Evolutionary conservation across 768 basidiomycete genomes (phyloP).

Genomic region (Crepidotus variabilis): DNA sequence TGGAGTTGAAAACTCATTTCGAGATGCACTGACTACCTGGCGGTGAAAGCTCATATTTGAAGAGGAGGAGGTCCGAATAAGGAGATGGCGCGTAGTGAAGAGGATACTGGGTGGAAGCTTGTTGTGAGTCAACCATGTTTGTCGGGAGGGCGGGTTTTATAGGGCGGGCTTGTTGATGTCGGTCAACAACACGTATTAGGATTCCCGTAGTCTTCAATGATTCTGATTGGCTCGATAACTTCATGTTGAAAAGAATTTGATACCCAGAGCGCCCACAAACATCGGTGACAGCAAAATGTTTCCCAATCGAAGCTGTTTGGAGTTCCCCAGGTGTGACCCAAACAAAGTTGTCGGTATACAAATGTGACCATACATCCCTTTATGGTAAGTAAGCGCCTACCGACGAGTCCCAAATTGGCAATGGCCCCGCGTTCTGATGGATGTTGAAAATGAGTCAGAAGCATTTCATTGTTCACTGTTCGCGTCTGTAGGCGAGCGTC

Average conservation of each 20-base stretch:
- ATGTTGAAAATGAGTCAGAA: not conserved
- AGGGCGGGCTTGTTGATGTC: conserved; percentile 7
- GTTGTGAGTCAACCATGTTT: not conserved
- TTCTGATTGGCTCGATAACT: conserved; percentile 2
- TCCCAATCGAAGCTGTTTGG: not conserved
- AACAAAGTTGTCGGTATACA: not conserved
- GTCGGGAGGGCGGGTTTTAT: conserved; percentile 2
- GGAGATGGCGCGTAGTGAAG: not conserved
- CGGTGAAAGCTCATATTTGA: not conserved
- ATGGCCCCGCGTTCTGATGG: not conserved
- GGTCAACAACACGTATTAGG: conserved; percentile 3
- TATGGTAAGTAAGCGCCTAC: not conserved
- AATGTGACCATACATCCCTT: not conserved
- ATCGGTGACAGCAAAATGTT: not conserved
- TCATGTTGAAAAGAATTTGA: not conserved
- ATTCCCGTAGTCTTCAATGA: not conserved
- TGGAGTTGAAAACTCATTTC: not conserved
- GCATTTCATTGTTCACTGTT: not conserved
- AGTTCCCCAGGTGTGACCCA: not conserved
- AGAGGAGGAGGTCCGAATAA: not conserved
- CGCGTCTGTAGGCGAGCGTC: not conserved
- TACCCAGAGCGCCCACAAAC: not conserved
- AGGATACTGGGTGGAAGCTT: not conserved
- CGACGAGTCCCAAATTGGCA: not conserved
- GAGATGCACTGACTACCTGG: not conserved